These are phyloP conservation scores for Priceomyces medius DNA, from an alignment of 805 yeast species.

Conservation along the genomic window DNA sequence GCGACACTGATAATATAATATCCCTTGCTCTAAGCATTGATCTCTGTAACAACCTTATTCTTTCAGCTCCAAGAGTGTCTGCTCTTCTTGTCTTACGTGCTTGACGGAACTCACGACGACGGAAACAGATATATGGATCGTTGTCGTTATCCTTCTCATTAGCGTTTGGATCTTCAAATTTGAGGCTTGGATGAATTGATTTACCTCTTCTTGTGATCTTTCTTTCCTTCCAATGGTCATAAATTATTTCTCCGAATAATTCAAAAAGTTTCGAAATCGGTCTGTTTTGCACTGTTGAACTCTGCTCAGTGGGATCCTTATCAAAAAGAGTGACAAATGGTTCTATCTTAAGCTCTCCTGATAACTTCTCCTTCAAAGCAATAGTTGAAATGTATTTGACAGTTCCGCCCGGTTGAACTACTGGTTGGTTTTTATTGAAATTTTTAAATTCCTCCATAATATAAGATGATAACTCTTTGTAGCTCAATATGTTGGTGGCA, in stretches of 20 bases:
- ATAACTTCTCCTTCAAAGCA: conserved; percentile 57
- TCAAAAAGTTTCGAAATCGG: conserved; percentile 50
- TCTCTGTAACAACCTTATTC: conserved; percentile 66
- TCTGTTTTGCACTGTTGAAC: conserved; percentile 30
- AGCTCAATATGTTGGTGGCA: conserved; percentile 70
- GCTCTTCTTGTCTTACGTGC: conserved; percentile 95
- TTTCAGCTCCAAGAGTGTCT: conserved; percentile 85
- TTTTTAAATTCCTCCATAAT: conserved; percentile 35
- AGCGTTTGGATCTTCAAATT: conserved; percentile 74
- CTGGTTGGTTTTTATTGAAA: conserved; percentile 25
- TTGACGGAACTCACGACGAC: conserved; percentile 92
- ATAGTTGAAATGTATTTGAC: conserved; percentile 47
- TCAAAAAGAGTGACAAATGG: conserved; percentile 63
- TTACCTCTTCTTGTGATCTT: conserved; percentile 70
- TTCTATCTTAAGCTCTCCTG: conserved; percentile 53
- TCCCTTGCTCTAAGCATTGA: conserved; percentile 77
- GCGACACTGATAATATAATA: conserved; percentile 65
- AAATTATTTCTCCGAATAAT: conserved; percentile 63
- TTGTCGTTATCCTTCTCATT: conserved; percentile 80
- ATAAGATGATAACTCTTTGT: conserved; percentile 62
- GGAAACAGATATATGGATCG: conserved; percentile 93
- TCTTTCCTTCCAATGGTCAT: conserved; percentile 78
- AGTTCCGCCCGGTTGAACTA: conserved; percentile 26
- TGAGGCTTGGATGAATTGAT: conserved; percentile 68
- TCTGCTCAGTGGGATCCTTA: conserved; percentile 30